Base-by-base conservation (phyloP, 2,329 filamentous ascomycete species). In the Colletotrichum lini region DNA sequence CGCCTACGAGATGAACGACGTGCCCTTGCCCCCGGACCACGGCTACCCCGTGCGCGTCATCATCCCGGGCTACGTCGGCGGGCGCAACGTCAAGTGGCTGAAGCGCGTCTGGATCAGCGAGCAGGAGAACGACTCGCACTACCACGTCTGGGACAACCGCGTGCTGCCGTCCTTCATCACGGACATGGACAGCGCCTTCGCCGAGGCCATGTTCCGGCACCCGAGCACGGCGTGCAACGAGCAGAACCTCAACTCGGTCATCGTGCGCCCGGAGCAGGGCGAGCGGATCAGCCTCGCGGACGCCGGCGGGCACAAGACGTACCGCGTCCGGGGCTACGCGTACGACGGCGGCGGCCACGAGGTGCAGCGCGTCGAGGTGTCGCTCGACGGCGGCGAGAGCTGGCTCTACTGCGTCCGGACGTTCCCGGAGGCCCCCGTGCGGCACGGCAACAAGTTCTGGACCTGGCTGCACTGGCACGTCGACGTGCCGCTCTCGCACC, bases 371-470 rank as follows among this genome's bases (percentile, higher is more conserved):
- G 85, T 88, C 1, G 86, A 88, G 70, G 76, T 88, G 10, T 84
- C 81, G 35, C 76, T 87, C 1, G 84, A 88, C 75, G 81, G 77
- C 2, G 85, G 86, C 0, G 72, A 81, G 23, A 85, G 77, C 4
- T 88, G 86, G 76, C 57, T 78, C 10, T 76, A 77, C 64, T 75
- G 75, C 64, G 76, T 77, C 23, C 67, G 76, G 16, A 68, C 82
- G 72, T 87, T 84, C 59, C 86, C 86, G 1, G 81, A 87, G 18
- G 77, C 78, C 6, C 85, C 86, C 0, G 80, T 88, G 44, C 79
- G 86, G 5, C 85, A 89, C 65, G 86, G 85, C 3, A 84, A 82
- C 49, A 88, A 86, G 73, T 88, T 86, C 74, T 88, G 86, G 86
- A 84, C 85, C 0, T 88, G 86, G 86, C 54, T 86, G 4, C 83